phyloP scores from a whole-genome alignment of 2,329 filamentous ascomycete species.

The Didymosphaeria variabile region DNA sequence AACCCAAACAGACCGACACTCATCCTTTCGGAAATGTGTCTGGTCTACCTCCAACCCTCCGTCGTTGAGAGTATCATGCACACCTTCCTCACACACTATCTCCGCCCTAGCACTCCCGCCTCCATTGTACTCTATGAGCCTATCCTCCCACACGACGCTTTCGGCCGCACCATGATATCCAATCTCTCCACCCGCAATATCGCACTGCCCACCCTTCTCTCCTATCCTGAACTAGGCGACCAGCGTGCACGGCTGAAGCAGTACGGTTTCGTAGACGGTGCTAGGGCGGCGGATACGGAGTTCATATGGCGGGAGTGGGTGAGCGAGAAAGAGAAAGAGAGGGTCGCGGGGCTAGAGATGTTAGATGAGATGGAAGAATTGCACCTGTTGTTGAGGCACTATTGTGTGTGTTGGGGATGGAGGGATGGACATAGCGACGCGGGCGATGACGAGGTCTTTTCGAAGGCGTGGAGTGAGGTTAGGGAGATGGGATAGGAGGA shows the following conservation, averaged over 20 bases:
- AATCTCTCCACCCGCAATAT: constrained; percentile 87
- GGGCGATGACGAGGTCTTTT: constrained; percentile 33
- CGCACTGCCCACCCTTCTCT: constrained; percentile 80
- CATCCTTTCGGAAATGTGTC: constrained; percentile 91
- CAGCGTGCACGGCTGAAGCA: constrained; percentile 73
- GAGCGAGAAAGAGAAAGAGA: constrained; percentile 72
- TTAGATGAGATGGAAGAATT: constrained; percentile 97
- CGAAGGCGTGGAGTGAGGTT: constrained; percentile 43
- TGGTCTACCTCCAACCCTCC: constrained; percentile 80
- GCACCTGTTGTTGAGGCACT: constrained; percentile 85
- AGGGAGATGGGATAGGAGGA: constrained; percentile 18
- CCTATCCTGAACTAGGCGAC: constrained; percentile 72
- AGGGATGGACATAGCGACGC: constrained; percentile 57
- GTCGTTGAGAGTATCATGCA: constrained; percentile 71
- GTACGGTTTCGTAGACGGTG: constrained; percentile 70
- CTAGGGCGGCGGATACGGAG: constrained; percentile 67
- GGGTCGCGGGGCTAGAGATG: constrained; percentile 82
- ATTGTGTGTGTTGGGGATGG: constrained; percentile 90
- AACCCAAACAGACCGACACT: constrained; percentile 75
- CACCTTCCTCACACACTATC: constrained; percentile 43
- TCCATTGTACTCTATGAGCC: constrained; percentile 87
- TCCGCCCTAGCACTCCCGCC: constrained; percentile 58
- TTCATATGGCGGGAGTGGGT: constrained; percentile 85
- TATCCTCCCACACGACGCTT: constrained; percentile 81
- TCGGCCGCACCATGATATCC: constrained; percentile 89